These are phyloP conservation scores for Osmanthus fragrans DNA, from an alignment of 257 asterid genomes.

Conservation along the genomic window DNA sequence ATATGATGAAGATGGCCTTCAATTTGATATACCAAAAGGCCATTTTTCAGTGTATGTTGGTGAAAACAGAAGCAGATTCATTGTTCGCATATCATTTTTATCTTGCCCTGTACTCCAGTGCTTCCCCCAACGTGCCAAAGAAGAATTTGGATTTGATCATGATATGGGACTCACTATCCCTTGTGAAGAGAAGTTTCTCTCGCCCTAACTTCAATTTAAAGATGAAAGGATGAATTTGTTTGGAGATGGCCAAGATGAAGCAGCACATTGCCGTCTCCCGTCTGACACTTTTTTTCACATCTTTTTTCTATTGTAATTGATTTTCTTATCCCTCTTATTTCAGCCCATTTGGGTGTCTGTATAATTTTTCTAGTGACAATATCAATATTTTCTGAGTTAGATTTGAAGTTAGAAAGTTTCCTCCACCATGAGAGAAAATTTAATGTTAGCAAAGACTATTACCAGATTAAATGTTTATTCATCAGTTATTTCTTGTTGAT, in stretches of 20 bases:
- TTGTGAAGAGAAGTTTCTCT: conserved; percentile 13
- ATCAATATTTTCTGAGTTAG: too few species aligned
- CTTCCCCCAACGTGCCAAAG: not conserved
- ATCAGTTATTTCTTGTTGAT: too few species aligned
- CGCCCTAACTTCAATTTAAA: not conserved
- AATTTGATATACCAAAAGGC: conserved; percentile 10
- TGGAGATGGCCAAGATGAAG: not conserved
- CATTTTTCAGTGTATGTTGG: conserved; percentile 18
- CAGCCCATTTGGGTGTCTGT: not conserved
- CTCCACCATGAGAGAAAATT: too few species aligned
- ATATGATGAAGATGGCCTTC: not conserved
- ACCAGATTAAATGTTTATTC: too few species aligned
- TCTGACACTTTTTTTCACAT: not conserved
- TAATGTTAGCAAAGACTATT: too few species aligned
- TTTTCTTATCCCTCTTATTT: not conserved
- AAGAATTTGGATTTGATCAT: conserved; percentile 10
- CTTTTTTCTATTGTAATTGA: not conserved
- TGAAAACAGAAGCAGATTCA: conserved; percentile 12
- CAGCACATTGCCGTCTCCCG: not conserved
- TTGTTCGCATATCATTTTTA: conserved; percentile 17
- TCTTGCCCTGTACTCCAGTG: conserved; percentile 7
- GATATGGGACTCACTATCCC: conserved; percentile 22
- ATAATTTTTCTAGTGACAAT: too few species aligned
- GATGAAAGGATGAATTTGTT: not conserved
- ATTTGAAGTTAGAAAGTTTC: too few species aligned